Conservation (phyloP, 371 early-diverging fungal species). For the Mycotypha africana region DNA sequence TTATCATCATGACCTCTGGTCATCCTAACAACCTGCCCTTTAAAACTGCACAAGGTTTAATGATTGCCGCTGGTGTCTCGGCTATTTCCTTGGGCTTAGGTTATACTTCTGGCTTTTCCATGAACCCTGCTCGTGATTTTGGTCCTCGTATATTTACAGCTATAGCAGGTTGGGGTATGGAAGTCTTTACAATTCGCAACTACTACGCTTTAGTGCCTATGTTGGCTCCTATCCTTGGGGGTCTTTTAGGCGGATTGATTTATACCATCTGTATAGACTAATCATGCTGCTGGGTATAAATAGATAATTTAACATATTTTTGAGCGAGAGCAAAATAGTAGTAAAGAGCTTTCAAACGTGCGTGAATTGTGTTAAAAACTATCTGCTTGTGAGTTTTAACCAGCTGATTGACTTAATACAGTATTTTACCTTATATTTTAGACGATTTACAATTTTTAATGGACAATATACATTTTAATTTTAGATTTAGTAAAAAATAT, state of each 20-base stretch:
- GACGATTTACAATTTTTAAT: no score
- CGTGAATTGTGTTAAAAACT: no score
- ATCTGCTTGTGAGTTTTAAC: no score
- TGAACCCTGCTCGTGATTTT: constrained; percentile 89
- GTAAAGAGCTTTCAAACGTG: no score
- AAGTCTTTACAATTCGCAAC: constrained; percentile 57
- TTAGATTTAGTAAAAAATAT: no score
- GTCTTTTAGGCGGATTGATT: constrained; percentile 58
- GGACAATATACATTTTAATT: no score
- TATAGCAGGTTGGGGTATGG: constrained; percentile 70
- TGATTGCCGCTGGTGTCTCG: constrained; percentile 55
- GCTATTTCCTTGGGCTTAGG: constrained; percentile 46
- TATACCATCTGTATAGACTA: constrained; percentile 61
- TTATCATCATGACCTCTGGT: constrained; percentile 67
- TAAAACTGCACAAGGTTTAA: constrained; percentile 51
- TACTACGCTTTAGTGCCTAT: constrained; percentile 77
- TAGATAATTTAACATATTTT: no score
- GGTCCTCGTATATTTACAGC: constrained; percentile 82
- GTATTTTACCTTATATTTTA: no score
- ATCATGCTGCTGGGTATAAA: no score
- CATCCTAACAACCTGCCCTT: constrained; percentile 68
- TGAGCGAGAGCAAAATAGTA: no score
- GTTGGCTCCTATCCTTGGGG: constrained; percentile 75
- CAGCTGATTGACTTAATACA: no score
- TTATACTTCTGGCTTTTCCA: constrained; percentile 71